phyloP scores from a whole-genome alignment of 106 monocot species.

The Acanthochlamys bracteata region DNA sequence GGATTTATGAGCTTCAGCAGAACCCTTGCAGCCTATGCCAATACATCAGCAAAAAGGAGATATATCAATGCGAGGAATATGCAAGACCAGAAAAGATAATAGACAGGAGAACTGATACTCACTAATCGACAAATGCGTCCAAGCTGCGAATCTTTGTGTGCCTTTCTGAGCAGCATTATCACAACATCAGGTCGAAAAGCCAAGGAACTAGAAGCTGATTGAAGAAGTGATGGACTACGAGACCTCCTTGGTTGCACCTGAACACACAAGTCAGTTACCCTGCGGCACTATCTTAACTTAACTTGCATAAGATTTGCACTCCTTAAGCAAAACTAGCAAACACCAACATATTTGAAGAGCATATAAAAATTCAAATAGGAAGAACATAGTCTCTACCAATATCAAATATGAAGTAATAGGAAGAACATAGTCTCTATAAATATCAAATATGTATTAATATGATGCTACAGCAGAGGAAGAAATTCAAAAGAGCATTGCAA shows the following conservation, averaged over 20 bases:
- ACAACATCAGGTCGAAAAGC: slow-evolving; percentile 80
- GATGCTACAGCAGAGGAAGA: no score
- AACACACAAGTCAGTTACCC: background rate
- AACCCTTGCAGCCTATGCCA: slow-evolving; percentile 55
- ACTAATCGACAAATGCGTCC: slow-evolving; percentile 69
- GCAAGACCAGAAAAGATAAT: slow-evolving; percentile 8
- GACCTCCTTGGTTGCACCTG: slow-evolving; percentile 74
- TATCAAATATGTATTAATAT: background rate
- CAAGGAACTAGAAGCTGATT: slow-evolving; percentile 38
- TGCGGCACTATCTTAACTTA: no score
- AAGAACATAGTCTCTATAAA: background rate
- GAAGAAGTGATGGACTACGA: slow-evolving; percentile 45
- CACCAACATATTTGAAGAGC: background rate
- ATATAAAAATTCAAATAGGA: no score
- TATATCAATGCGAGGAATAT: no score
- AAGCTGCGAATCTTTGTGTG: slow-evolving; percentile 62
- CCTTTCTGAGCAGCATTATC: slow-evolving; percentile 68
- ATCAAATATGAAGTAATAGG: background rate
- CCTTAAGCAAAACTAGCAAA: background rate
- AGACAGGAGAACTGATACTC: slow-evolving; percentile 21
- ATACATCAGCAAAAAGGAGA: no score
- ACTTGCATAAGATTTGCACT: background rate
- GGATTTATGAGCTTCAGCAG: slow-evolving; percentile 56
- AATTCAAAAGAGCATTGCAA: no score
- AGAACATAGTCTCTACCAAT: no score